Base-by-base conservation (phyloP, 768 basidiomycete species). In the Russula virescens region DNA sequence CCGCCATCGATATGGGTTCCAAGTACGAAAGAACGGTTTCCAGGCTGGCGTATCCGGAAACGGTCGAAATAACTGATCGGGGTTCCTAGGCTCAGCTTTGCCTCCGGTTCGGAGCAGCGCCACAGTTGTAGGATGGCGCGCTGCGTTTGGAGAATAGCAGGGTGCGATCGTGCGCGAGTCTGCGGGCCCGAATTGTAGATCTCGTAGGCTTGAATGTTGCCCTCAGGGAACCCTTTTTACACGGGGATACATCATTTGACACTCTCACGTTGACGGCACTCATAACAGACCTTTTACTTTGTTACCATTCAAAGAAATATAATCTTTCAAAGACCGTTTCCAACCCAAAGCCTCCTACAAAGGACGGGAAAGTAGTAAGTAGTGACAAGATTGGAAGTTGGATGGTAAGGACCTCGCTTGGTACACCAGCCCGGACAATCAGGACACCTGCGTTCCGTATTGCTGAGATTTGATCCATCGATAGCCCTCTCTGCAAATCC, bases 31-130 rank as follows among this genome's bases (percentile, higher is more conserved):
- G 79, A 78, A 14, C 77, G 73, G 63, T 89, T 89, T 0, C 89
- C 91, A 0, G 89, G 87, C 31, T 78, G 79, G 6, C 91, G 81
- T 51, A 91, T 88, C 2, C 89, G 80, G 13, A 91, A 74, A 7
- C 90, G 80, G 73, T 93, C 90, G 62, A 83, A 88, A 72, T 92
- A 92, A 1, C 84, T 83, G n/a, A 91, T 73, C 0, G 88, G 87
- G 3, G 78, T 83, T 13, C 73, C 67, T 31, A 89, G 76, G 60
- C 75, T 77, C 58, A 87, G 72, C 28, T 74, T 71, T 28, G 79
- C 71, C 31, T 68, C 63, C 1, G 78, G 71, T 56, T 80, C 75
- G 3, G 81, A 75, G 48, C 80, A 68, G 64, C 84, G 78, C 84
- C 85, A 89, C 16, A 90, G 75, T 5, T 78, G 77, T 10, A 87